Base-by-base conservation (phyloP, 768 basidiomycete genomes). In the Zangia roseola region DNA sequence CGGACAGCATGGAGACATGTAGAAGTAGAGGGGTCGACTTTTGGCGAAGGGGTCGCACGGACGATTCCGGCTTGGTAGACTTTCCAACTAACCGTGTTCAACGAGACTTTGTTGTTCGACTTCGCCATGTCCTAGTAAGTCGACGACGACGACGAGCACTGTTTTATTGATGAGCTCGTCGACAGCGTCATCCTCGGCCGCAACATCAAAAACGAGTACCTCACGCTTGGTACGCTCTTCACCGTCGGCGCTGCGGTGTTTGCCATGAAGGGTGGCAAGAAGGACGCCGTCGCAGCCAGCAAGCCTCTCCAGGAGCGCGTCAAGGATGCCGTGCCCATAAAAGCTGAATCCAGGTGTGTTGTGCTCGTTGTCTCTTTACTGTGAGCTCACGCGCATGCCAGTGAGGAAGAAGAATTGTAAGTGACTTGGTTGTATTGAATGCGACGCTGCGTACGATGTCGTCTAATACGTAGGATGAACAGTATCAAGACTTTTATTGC, bases 341-440 rank as follows among this genome's bases (percentile, higher is more conserved):
- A 76, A 48, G 83, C 84, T 48, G 70, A 78, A 40, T 89, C 86
- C 30, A 83, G 78, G 89, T 87, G 66, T 64, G 85, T 79, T 21
- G 37, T 36, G n/a, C 8, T 10, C 19, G 21, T 41, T 37, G 3
- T 3, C n/a, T 12, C 20, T 7, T 40, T 10, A 10, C 24, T 35
- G 12, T 31, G 17, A 16, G 3, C 57, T 65, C 7, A 64, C 8
- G 25, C 8, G 6, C 40, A 10, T 41, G 25, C 41, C 44, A 91
- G 88, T 53, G 88, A 92, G 68, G 91, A 93, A 66, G 90, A 89
- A 63, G 75, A 83, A 55, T 92, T 92, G 90, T 92, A 72, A 68
- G 80, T 81, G 65, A 56, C 35, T 34, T 30, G 31, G 43, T 52
- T 56, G 30, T 31, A 50, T 17, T 33, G 30, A 19, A 46, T 30